phyloP scores from a whole-genome alignment of 2,329 filamentous ascomycete species.

The Davidsoniella eucalypti region DNA sequence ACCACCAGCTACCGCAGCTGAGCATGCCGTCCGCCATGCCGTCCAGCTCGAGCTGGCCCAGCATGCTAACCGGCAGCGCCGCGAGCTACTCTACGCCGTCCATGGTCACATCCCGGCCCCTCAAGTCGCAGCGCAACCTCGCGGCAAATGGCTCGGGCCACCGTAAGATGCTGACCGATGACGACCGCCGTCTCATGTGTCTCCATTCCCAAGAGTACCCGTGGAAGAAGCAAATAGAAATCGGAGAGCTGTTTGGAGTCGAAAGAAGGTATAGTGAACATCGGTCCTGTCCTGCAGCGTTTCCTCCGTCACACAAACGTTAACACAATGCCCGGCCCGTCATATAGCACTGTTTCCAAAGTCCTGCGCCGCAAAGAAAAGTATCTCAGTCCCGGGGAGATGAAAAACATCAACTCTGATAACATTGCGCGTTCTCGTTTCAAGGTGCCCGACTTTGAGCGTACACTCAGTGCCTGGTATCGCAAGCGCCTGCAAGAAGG shows the following conservation, averaged over 20 bases:
- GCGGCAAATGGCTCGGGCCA: constrained; percentile 40
- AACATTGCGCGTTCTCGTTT: constrained; percentile 39
- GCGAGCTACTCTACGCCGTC: not conserved
- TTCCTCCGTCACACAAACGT: too few relatives aligned
- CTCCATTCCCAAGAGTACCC: constrained; percentile 84
- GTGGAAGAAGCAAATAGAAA: constrained; percentile 84
- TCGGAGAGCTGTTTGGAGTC: constrained; percentile 87
- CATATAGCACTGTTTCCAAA: constrained; percentile 84
- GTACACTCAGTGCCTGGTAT: constrained; percentile 75
- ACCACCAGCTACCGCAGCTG: constrained; percentile 46
- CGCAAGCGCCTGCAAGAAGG: constrained; percentile 67
- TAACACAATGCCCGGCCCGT: not conserved
- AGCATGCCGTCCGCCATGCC: constrained; percentile 60
- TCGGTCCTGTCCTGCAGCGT: not conserved
- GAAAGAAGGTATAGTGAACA: constrained; percentile 67
- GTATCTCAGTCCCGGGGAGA: constrained; percentile 70
- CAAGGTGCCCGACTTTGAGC: constrained; percentile 79
- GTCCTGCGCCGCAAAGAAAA: constrained; percentile 89
- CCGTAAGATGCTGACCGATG: constrained; percentile 76
- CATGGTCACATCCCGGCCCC: not conserved
- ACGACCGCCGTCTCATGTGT: constrained; percentile 85
- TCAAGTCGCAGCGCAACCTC: constrained; percentile 22
- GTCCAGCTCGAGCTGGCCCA: constrained; percentile 55
- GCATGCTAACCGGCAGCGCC: constrained; percentile 43
- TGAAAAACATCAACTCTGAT: constrained; percentile 30